phyloP scores from a whole-genome alignment of 129 eudicot species.

The Lactuca saligna region DNA sequence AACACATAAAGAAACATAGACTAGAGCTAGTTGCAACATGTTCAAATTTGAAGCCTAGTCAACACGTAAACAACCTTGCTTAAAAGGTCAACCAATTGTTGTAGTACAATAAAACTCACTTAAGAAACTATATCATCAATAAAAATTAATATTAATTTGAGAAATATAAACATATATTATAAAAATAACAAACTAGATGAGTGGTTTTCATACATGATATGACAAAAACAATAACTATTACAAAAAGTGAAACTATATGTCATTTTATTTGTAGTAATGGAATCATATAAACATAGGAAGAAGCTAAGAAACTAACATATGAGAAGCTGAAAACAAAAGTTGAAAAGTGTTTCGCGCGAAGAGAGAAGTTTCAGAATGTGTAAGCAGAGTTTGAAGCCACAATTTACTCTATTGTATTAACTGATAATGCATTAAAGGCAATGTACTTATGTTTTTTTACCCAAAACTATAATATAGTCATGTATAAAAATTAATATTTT shows the following conservation, averaged over 20 bases:
- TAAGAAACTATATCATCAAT: no score
- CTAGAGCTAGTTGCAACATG: no score
- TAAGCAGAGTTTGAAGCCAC: slow-evolving; percentile 79
- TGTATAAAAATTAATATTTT: no score
- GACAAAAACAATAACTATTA: slow-evolving; percentile 8
- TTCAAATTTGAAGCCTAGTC: no score
- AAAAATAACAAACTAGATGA: no score
- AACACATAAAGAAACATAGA: no score
- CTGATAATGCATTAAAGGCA: not conserved
- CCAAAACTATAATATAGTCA: no score
- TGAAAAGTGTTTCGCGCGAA: slow-evolving; percentile 78
- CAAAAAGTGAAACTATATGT: not conserved
- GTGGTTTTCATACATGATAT: no score
- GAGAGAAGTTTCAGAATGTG: slow-evolving; percentile 72
- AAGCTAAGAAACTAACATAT: slow-evolving; percentile 59
- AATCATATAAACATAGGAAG: slow-evolving; percentile 52
- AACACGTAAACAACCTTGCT: no score
- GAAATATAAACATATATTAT: no score
- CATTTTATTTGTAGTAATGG: no score
- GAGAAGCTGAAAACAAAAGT: slow-evolving; percentile 79
- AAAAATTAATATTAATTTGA: slow-evolving; percentile 73
- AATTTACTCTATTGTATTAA: slow-evolving; percentile 74
- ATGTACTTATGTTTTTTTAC: not conserved
- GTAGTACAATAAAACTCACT: slow-evolving; percentile 82
- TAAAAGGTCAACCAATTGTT: slow-evolving; percentile 84